Conservation (phyloP, 2,329 filamentous ascomycete species). For the Amauroascus verrucosus region DNA sequence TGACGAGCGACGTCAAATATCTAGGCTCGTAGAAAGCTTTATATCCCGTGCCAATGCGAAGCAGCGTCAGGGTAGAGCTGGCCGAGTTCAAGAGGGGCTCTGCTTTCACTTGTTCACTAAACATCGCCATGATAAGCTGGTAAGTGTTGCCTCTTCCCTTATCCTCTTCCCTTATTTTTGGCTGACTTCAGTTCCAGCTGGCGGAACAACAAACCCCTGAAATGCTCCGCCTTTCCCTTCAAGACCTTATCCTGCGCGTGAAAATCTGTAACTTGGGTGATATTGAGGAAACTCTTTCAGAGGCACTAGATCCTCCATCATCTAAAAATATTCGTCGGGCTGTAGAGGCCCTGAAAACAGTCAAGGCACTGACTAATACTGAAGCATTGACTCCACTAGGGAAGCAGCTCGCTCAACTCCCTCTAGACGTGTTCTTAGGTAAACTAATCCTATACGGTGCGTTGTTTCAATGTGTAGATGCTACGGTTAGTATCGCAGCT, state of each 20-base stretch:
- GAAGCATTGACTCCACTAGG: conserved; percentile 85
- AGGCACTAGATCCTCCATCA: conserved; percentile 82
- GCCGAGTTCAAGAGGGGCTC: conserved; percentile 85
- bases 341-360: conserved; percentile 85
- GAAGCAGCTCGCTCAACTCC: conserved; percentile 73
- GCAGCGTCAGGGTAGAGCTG: conserved; percentile 83
- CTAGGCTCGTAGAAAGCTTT: conserved; percentile 82
- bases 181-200: conserved; percentile 44
- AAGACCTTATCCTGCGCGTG: conserved; percentile 88
- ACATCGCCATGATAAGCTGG: conserved; percentile 65
- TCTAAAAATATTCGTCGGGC: conserved; percentile 87
- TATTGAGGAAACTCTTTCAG: conserved; percentile 78
- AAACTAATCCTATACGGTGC: conserved; percentile 82
- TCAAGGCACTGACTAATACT: conserved; percentile 67
- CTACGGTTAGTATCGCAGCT: conserved; percentile 80
- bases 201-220: conserved; percentile 91
- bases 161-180: not conserved
- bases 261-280: conserved; percentile 95
- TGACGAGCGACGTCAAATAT: conserved; percentile 84
- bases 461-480: conserved; percentile 84
- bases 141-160: conserved; percentile 21
- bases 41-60: conserved; percentile 94
- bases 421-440: conserved; percentile 86
- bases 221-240: conserved; percentile 84
- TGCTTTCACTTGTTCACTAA: conserved; percentile 96